phyloP scores from a whole-genome alignment of 2,329 filamentous ascomycete genomes.

The Calonectria pteridis region DNA sequence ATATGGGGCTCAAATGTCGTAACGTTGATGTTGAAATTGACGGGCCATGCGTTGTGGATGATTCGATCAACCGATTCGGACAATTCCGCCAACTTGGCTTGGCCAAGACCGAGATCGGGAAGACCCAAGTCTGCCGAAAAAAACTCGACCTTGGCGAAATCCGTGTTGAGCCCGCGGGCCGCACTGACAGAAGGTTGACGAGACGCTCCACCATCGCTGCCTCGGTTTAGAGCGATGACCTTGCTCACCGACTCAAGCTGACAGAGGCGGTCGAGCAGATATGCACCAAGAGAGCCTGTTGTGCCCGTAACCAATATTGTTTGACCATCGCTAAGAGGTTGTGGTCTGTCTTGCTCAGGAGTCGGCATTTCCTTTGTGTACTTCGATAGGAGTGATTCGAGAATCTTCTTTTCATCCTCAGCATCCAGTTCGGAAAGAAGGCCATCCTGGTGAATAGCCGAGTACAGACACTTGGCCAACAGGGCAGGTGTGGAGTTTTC shows the following conservation, averaged over 20 bases:
- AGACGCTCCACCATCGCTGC: conserved; percentile 49
- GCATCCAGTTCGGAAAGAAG: neutral
- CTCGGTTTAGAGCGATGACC: conserved; percentile 46
- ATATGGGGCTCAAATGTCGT: conserved; percentile 64
- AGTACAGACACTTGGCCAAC: neutral
- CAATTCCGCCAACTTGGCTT: conserved; percentile 39
- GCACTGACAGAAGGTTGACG: conserved; percentile 54
- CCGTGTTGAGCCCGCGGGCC: conserved; percentile 53
- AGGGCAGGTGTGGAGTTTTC: neutral
- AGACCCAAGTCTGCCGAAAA: conserved; percentile 62
- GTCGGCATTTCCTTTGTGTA: conserved; percentile 3
- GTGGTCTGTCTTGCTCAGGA: neutral
- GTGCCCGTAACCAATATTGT: conserved; percentile 88
- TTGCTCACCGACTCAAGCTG: conserved; percentile 34
- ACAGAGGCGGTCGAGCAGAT: conserved; percentile 64
- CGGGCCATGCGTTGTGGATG: conserved; percentile 64
- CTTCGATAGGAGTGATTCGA: neutral
- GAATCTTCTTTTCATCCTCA: neutral
- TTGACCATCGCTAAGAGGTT: conserved; percentile 30
- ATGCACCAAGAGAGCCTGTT: conserved; percentile 89
- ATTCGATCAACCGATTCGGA: conserved; percentile 47
- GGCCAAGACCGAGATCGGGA: conserved; percentile 60
- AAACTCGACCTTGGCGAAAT: conserved; percentile 59
- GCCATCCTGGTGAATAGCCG: neutral
- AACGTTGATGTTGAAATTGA: conserved; percentile 65